A percentile compares a stretch with the other conserved stretches of the same genome.
Conservation (phyloP, 805 yeast genomes). For the Schwanniomyces pseudopolymorphus region DNA sequence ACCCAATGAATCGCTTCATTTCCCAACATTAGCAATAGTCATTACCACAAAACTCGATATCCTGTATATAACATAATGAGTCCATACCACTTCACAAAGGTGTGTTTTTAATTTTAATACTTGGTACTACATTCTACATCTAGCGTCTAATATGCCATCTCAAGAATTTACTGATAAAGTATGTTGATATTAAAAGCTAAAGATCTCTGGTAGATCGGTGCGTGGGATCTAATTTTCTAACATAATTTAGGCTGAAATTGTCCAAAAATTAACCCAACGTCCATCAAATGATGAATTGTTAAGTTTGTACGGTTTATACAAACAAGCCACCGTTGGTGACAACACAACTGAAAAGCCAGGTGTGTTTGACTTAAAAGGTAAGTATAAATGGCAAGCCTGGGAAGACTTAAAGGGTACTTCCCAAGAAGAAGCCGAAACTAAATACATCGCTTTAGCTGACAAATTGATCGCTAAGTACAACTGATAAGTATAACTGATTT, state of each 20-base stretch:
- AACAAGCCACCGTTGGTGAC: conserved; percentile 97
- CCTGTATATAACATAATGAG: not conserved
- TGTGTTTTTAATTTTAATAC: too few relatives aligned
- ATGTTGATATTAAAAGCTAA: conserved; percentile 8
- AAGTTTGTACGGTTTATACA: conserved; percentile 85
- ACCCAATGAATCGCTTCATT: too few relatives aligned
- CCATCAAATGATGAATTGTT: conserved; percentile 88
- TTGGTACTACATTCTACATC: not conserved
- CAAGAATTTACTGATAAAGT: conserved; percentile 32
- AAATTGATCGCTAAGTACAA: conserved; percentile 52
- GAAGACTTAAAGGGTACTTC: conserved; percentile 79
- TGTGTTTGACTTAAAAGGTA: conserved; percentile 87
- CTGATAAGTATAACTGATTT: conserved; percentile 6
- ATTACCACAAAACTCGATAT: not conserved
- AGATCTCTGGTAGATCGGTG: not conserved
- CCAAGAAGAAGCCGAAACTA: conserved; percentile 86
- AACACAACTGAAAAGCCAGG: conserved; percentile 87
- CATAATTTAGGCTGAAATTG: conserved; percentile 68
- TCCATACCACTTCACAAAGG: not conserved
- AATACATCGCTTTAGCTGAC: conserved; percentile 69
- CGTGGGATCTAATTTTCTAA: not conserved
- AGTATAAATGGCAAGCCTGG: conserved; percentile 99
- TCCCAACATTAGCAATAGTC: too few relatives aligned
- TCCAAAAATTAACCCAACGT: conserved; percentile 67
- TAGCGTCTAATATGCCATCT: conserved; percentile 23